These are phyloP conservation scores for Colletotrichum sp. DNA, from an alignment of 2,329 filamentous ascomycete genomes.

Conservation along the genomic window DNA sequence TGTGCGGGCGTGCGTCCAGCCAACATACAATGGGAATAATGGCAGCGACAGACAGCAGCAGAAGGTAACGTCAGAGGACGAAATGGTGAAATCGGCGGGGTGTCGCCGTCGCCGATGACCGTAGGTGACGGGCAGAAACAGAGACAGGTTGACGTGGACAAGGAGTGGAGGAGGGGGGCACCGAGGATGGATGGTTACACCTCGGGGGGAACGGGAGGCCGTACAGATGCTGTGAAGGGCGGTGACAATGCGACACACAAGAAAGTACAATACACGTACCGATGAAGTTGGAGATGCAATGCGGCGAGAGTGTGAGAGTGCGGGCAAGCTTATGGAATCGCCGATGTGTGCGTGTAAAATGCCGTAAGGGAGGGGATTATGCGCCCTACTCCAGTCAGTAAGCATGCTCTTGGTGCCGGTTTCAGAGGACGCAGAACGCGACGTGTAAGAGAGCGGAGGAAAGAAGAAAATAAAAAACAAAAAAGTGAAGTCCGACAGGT, in stretches of 20 bases:
- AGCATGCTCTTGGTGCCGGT: conserved; percentile 12
- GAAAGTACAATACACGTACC: conserved; percentile 16
- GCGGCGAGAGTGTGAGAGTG: neutral
- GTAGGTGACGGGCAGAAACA: neutral
- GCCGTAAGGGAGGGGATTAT: conserved; percentile 6
- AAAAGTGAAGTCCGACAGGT: neutral
- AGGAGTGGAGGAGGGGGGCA: neutral
- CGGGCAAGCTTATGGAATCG: neutral
- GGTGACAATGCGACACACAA: conserved; percentile 6
- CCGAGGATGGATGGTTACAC: conserved; percentile 12
- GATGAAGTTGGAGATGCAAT: neutral
- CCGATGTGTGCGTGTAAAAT: conserved; percentile 5
- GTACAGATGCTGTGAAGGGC: conserved; percentile 1
- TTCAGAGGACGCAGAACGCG: neutral
- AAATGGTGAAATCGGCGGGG: neutral
- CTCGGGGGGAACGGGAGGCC: neutral
- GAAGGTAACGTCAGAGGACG: neutral
- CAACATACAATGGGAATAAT: neutral
- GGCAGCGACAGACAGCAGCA: neutral
- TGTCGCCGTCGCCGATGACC: conserved; percentile 7
- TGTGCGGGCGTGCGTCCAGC: neutral
- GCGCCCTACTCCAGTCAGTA: conserved; percentile 9
- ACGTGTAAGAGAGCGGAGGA: neutral
- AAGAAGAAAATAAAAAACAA: neutral
- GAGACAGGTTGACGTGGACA: conserved; percentile 18